Conservation (phyloP, 306 rosid species). For the Cicer arietinum region DNA sequence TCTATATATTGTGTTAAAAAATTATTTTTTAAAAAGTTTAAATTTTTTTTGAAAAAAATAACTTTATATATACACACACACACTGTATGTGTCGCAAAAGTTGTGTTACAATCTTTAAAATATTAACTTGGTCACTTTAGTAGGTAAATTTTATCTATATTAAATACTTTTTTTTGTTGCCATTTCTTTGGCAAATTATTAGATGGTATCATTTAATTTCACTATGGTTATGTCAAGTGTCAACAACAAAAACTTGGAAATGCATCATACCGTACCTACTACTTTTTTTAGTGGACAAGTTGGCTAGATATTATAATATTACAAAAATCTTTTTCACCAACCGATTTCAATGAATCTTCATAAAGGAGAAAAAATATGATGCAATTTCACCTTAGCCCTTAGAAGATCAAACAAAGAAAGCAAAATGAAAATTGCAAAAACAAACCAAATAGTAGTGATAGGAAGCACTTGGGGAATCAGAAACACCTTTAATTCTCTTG, state of each 20-base stretch:
- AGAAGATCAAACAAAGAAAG: slow-evolving; percentile 22
- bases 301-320: slow-evolving; percentile 49
- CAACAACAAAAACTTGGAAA: slow-evolving; percentile 43
- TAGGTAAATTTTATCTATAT: not conserved
- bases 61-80: no score
- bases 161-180: not conserved
- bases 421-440: slow-evolving; percentile 47
- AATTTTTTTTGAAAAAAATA: no score
- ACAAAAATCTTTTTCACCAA: slow-evolving; percentile 50
- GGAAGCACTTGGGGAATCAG: slow-evolving; percentile 61
- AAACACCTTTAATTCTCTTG: slow-evolving; percentile 60
- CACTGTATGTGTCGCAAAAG: no score
- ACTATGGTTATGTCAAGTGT: slow-evolving; percentile 22
- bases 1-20: no score
- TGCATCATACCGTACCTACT: slow-evolving; percentile 45
- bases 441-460: slow-evolving; percentile 42
- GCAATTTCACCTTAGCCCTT: not conserved
- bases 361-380: slow-evolving; percentile 44
- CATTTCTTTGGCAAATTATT: slow-evolving; percentile 20
- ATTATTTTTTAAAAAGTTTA: no score
- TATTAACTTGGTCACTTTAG: not conserved
- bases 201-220: slow-evolving; percentile 29
- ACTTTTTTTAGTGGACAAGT: slow-evolving; percentile 52
- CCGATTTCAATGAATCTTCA: slow-evolving; percentile 52
- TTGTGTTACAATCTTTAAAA: no score